These are phyloP conservation scores for Tuber microsphaerosporum DNA, from an alignment of 495 filamentous ascomycete species.

Conservation along the genomic window DNA sequence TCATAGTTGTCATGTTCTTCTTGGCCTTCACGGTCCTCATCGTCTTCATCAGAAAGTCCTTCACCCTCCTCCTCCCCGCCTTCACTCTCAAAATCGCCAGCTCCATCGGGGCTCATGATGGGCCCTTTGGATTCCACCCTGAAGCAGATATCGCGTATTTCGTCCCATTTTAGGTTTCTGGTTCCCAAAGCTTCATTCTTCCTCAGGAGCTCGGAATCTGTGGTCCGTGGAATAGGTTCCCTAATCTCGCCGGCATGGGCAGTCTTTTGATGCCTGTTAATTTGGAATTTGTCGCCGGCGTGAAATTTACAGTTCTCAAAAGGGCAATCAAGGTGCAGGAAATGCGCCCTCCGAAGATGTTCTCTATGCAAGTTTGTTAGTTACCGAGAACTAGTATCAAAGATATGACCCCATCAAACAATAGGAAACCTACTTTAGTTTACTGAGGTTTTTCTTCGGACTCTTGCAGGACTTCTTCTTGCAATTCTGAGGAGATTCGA, in stretches of 20 bases:
- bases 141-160: slow-evolving; percentile 8
- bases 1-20: neutral
- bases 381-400: neutral
- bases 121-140: neutral
- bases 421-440: slow-evolving; percentile 15
- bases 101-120: neutral
- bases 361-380: slow-evolving; percentile 2
- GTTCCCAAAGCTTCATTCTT: neutral
- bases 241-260: neutral
- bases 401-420: neutral
- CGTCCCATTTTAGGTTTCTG: slow-evolving; percentile 4
- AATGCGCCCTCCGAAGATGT: slow-evolving; percentile 11
- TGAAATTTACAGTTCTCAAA: neutral
- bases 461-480: neutral
- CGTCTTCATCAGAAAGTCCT: neutral
- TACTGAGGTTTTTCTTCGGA: slow-evolving; percentile 9
- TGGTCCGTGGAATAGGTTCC: slow-evolving; percentile 7
- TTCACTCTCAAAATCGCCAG: neutral
- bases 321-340: slow-evolving; percentile 8
- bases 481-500: rapidly evolving
- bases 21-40: neutral
- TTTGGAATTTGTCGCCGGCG: slow-evolving; percentile 12
- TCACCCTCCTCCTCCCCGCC: neutral
- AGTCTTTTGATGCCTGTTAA: slow-evolving; percentile 7
- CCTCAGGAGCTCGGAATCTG: neutral